Evolutionary conservation across 257 asterid species (phyloP).

Genomic region (Nicotiana attenuata): DNA sequence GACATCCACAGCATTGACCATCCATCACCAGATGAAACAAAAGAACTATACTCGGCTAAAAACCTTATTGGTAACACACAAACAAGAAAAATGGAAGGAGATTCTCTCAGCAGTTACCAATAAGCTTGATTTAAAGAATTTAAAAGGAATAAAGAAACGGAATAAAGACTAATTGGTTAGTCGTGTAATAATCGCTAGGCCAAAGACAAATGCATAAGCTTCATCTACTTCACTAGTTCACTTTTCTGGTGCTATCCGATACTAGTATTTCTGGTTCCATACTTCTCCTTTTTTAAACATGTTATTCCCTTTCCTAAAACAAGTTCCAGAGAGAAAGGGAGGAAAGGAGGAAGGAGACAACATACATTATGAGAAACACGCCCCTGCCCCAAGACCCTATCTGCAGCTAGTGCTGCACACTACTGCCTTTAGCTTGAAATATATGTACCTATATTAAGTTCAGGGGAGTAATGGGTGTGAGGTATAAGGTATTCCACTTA

Average conservation of each 20-base stretch:
- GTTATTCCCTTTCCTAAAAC: neutral
- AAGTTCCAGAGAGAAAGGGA: neutral
- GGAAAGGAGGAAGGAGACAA: neutral
- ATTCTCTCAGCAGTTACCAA: neutral
- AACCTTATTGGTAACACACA: neutral
- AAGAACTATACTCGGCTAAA: neutral
- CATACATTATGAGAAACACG: neutral
- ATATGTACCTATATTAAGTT: neutral
- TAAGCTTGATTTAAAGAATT: neutral
- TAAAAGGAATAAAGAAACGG: neutral
- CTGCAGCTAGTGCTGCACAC: slow-evolving; percentile 5
- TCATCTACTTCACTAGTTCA: neutral
- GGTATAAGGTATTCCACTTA: neutral
- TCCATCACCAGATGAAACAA: neutral
- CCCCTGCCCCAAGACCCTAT: neutral
- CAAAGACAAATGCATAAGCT: neutral
- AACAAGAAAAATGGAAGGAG: neutral
- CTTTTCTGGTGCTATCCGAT: neutral
- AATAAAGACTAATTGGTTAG: neutral
- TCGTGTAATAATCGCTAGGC: neutral
- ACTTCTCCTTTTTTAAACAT: neutral
- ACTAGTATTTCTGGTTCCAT: neutral
- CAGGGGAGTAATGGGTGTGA: neutral
- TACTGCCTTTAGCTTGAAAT: neutral
- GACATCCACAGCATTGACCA: neutral